Percentiles rank a stretch among this genome's conserved stretches.
Evolutionary conservation across 1,139 yeast genomes (phyloP).

Genomic region (Hyphopichia khmerensis): DNA sequence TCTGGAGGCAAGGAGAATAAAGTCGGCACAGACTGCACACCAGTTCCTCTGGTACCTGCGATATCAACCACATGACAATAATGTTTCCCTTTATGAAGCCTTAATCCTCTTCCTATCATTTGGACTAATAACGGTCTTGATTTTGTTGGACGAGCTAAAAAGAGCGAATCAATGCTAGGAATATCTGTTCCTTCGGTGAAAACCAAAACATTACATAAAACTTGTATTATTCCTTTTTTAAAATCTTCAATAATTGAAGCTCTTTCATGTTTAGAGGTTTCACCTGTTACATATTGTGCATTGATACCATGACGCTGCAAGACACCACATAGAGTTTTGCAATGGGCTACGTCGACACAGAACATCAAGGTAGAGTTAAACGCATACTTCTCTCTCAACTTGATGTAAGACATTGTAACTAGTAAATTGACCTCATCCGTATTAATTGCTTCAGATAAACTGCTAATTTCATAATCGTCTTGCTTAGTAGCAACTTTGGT

Average conservation of each 20-base stretch:
- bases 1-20: conserved; percentile 46
- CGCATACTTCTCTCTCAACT: conserved; percentile 31
- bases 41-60: conserved; percentile 59
- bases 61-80: conserved; percentile 78
- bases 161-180: conserved; percentile 81
- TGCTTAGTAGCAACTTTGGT: conserved; percentile 25
- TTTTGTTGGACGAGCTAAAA: conserved; percentile 78
- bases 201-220: conserved; percentile 83
- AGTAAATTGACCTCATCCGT: conserved; percentile 52
- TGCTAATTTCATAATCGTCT: conserved; percentile 56
- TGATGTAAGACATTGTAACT: conserved; percentile 58
- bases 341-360: conserved; percentile 74
- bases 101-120: conserved; percentile 89
- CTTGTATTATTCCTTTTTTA: conserved; percentile 60
- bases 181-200: conserved; percentile 96
- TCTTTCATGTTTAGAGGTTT: conserved; percentile 56
- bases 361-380: conserved; percentile 72
- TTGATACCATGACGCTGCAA: conserved; percentile 62
- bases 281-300: conserved; percentile 74
- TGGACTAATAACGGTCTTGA: conserved; percentile 73
- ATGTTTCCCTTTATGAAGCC: conserved; percentile 60
- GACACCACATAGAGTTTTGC: conserved; percentile 50
- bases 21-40: conserved; percentile 62
- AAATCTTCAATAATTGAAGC: conserved; percentile 56
- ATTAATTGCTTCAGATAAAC: conserved; percentile 58